These are phyloP conservation scores for Coemansia sp. DNA, from an alignment of 192 early-diverging fungal species.

Conservation along the genomic window DNA sequence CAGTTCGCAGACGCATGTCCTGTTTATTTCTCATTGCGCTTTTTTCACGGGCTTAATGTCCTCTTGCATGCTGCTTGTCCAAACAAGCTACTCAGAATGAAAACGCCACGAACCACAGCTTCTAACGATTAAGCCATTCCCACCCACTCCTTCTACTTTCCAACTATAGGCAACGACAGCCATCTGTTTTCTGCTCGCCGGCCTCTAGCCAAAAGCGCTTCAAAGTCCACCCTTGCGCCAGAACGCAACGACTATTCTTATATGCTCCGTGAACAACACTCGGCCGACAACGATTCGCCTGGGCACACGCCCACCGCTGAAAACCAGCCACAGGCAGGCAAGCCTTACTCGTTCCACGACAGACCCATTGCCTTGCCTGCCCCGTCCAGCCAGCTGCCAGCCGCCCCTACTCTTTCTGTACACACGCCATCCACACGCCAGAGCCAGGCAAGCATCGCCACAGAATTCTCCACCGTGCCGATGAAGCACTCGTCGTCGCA, in stretches of 20 bases:
- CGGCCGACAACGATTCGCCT: constrained; percentile 14
- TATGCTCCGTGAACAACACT: constrained; percentile 40
- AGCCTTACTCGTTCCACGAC: constrained; percentile 39
- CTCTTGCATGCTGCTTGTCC: background rate
- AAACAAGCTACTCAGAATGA: constrained; percentile 7
- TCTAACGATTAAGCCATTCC: constrained; percentile 9
- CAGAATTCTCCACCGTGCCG: constrained; percentile 4
- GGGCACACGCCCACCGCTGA: constrained; percentile 8
- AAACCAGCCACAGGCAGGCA: constrained; percentile 26
- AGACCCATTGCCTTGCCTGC: constrained; percentile 1
- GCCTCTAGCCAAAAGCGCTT: constrained; percentile 19
- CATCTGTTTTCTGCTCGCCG: constrained; percentile 1
- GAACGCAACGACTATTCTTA: constrained; percentile 54
- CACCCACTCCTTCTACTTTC: background rate
- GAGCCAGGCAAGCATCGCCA: constrained; percentile 30
- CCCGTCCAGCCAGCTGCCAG: constrained; percentile 4
- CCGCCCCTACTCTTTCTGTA: constrained; percentile 7
- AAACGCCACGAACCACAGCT: constrained; percentile 4
- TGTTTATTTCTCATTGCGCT: background rate
- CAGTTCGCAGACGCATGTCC: background rate
- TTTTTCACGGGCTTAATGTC: background rate
- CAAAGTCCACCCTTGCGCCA: constrained; percentile 8
- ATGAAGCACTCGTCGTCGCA: constrained; percentile 15
- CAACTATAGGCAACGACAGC: constrained; percentile 16
- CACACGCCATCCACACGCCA: constrained; percentile 31